Conservation (phyloP, 2,329 filamentous ascomycete species). For the Penicillium sp. region DNA sequence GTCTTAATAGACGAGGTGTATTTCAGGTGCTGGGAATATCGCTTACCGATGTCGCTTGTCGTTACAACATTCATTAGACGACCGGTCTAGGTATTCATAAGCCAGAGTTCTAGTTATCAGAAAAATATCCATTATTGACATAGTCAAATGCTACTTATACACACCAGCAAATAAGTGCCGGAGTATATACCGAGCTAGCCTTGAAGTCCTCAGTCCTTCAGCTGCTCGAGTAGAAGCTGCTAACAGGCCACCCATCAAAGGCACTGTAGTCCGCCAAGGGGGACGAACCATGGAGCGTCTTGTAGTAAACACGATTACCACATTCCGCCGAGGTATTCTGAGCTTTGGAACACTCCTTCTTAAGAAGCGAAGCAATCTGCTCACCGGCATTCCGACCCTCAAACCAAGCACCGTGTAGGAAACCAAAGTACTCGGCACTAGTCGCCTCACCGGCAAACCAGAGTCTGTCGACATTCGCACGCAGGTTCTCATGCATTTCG, state of each 20-base stretch:
- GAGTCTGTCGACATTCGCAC: constrained; percentile 60
- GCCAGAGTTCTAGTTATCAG: too few relatives aligned
- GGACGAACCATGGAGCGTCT: constrained; percentile 13
- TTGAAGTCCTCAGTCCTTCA: background rate
- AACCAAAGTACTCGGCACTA: constrained; percentile 63
- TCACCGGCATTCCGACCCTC: constrained; percentile 54
- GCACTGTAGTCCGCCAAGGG: constrained; percentile 22
- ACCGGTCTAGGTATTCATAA: too few relatives aligned
- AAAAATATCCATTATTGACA: too few relatives aligned
- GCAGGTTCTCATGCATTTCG: constrained; percentile 65
- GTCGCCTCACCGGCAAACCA: constrained; percentile 67
- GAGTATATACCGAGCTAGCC: background rate
- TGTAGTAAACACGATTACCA: constrained; percentile 13
- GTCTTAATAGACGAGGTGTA: background rate
- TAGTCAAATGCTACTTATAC: background rate
- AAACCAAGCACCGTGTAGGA: constrained; percentile 61
- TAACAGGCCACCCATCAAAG: constrained; percentile 20
- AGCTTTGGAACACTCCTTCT: constrained; percentile 9
- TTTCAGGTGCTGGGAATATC: too few relatives aligned
- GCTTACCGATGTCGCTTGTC: background rate
- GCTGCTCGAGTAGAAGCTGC: constrained; percentile 20
- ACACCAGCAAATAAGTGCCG: background rate
- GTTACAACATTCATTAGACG: too few relatives aligned
- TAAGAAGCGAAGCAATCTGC: constrained; percentile 17
- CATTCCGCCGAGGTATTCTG: constrained; percentile 10